Conservation (phyloP, 2,329 filamentous ascomycete genomes). For the Fusarium hainanense region DNA sequence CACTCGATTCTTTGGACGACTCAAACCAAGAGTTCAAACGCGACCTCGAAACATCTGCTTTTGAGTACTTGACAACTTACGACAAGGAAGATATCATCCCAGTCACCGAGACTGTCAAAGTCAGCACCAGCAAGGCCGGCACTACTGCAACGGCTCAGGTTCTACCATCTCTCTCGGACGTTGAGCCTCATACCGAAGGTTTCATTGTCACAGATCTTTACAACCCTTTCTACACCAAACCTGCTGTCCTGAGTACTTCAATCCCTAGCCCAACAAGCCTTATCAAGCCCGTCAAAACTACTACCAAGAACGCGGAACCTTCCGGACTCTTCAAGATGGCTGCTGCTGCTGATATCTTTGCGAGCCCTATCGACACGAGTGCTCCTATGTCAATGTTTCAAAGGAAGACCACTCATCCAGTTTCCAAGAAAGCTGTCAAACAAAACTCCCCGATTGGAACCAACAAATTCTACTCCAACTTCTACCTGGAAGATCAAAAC, state of each 20-base stretch:
- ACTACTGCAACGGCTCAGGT: slow-evolving; percentile 46
- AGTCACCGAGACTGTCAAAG: slow-evolving; percentile 42
- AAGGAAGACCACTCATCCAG: slow-evolving; percentile 67
- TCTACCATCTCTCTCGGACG: slow-evolving; percentile 46
- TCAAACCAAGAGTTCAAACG: slow-evolving; percentile 35
- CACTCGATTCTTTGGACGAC: slow-evolving; percentile 12
- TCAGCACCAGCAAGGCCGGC: slow-evolving; percentile 40
- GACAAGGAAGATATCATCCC: slow-evolving; percentile 45
- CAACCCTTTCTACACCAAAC: slow-evolving; percentile 29
- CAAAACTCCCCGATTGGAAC: slow-evolving; percentile 69
- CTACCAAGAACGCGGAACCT: slow-evolving; percentile 38
- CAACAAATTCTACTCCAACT: slow-evolving; percentile 86
- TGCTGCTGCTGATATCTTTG: slow-evolving; percentile 63
- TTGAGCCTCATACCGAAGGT: slow-evolving; percentile 49
- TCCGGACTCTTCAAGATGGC: slow-evolving; percentile 40
- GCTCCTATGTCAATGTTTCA: slow-evolving; percentile 62
- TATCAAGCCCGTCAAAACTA: slow-evolving; percentile 42
- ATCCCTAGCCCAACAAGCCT: slow-evolving; percentile 54
- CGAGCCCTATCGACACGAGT: slow-evolving; percentile 63
- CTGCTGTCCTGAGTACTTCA: slow-evolving; percentile 33
- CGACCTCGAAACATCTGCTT: slow-evolving; percentile 34
- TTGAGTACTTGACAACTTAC: slow-evolving; percentile 43
- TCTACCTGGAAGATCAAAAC: slow-evolving; percentile 79
- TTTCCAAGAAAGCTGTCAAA: slow-evolving; percentile 63
- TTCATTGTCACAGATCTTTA: slow-evolving; percentile 43